A percentile compares a stretch with the other conserved stretches of the same genome.
phyloP scores from a whole-genome alignment of 352 stramenopile genomes.

The Phytophthora podocarpi region DNA sequence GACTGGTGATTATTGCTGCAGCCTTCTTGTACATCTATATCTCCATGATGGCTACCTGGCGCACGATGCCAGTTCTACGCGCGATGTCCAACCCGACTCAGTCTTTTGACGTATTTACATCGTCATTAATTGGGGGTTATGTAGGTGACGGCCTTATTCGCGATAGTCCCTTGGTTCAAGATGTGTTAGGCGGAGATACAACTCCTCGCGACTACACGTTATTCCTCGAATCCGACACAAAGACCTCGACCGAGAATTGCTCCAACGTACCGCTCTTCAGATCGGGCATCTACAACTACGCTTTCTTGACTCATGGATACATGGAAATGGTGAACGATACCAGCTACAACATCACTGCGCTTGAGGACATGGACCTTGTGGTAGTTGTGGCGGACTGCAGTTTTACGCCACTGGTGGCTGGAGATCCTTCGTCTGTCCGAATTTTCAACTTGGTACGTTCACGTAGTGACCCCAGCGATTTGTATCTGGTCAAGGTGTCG shows the following conservation, averaged over 20 bases:
- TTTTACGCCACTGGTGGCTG: slow-evolving; percentile 17
- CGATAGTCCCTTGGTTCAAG: slow-evolving; percentile 12
- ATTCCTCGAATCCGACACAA: slow-evolving; percentile 16
- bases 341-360: slow-evolving; percentile 39
- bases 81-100: slow-evolving; percentile 19
- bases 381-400: slow-evolving; percentile 47
- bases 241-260: slow-evolving; percentile 6
- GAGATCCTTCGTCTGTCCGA: slow-evolving; percentile 4
- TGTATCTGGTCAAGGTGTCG: slow-evolving; percentile 28
- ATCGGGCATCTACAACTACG: slow-evolving; percentile 33
- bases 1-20: slow-evolving; percentile 27
- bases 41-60: slow-evolving; percentile 23
- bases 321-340: slow-evolving; percentile 28
- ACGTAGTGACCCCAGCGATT: neutral
- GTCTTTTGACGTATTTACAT: neutral
- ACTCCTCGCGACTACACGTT: slow-evolving; percentile 25
- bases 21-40: slow-evolving; percentile 36
- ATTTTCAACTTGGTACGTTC: slow-evolving; percentile 35
- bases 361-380: slow-evolving; percentile 41
- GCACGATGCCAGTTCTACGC: slow-evolving; percentile 22
- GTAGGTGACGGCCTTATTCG: slow-evolving; percentile 29
- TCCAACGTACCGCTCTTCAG: slow-evolving; percentile 5
- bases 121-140: slow-evolving; percentile 30
- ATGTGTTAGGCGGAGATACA: slow-evolving; percentile 24
- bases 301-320: slow-evolving; percentile 34